Evolutionary conservation across 176 grass and related monocot species (phyloP), one percentile per base, ranked within the genome.

Genomic region (Ampelocalamus luodianensis): DNA sequence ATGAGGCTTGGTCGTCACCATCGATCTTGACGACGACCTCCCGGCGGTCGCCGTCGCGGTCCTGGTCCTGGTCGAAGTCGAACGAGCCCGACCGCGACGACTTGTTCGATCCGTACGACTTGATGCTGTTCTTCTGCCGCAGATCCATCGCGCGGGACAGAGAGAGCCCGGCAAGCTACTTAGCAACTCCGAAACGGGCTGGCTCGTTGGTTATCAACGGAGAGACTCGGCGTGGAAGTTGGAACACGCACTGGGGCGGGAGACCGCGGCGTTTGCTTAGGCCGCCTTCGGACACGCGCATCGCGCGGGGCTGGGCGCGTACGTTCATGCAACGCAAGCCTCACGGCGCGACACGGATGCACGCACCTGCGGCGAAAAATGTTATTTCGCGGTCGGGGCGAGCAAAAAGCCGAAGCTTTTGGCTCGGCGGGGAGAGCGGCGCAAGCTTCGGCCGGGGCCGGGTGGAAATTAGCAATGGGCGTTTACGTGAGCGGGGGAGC

Each of bases 21-120:
- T 99, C 97, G 77, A 99, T 94, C 84, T 94, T 96, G 73, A 99
- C 93, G 51, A 99, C 91, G 66, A 99, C 90, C 88, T 99, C 97
- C 2, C 83, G 80, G 44, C 58, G 72, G 39, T 80, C 77, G 36
- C 75, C 20, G 8, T 77, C 66, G 48, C 64, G 86, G 8, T 76
- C 54, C 71, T 73, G 63, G 73, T 97, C 87, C 53, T 79, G 76
- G 11, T 90, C 75, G 68, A 86, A 80, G 40, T 90, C 82, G 84
- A 89, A 83, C 17, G 89, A 91, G 18, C 89, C 89, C 3, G 89
- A 84, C 68, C 22, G 18, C 4, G 85, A 91, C 53, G 85, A 70
- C 37, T 24, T 36, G 65, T 82, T 72, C 20, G 89, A 88, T 4
- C 36, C 75, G 10, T 44, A n/a, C 42, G 62, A 87, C 89, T 62